Evolutionary conservation across 2,329 filamentous ascomycete species (phyloP).

Genomic region (Pseudocercospora pini-densiflorae): DNA sequence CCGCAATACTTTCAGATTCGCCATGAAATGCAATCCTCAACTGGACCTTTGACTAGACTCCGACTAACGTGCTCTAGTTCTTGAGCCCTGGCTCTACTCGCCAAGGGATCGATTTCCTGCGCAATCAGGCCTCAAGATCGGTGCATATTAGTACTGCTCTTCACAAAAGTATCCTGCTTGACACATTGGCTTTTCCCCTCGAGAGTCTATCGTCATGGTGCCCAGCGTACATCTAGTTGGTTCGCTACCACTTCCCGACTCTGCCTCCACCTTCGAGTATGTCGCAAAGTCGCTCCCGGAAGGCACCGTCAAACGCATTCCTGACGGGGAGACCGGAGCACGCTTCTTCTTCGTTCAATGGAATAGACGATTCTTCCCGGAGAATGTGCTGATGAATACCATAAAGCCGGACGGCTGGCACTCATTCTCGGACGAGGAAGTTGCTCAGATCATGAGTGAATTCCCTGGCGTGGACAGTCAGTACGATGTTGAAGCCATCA

Average conservation of each 20-base stretch:
- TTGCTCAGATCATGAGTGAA: neutral
- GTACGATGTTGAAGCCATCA: constrained; percentile 40
- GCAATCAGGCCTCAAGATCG: too few relatives aligned
- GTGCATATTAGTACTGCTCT: too few relatives aligned
- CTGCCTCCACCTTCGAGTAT: neutral
- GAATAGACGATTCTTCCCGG: constrained; percentile 4
- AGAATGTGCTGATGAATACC: neutral
- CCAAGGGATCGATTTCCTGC: too few relatives aligned
- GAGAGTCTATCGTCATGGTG: neutral
- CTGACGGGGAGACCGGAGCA: constrained; percentile 47
- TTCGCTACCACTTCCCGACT: constrained; percentile 4
- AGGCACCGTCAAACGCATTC: constrained; percentile 19
- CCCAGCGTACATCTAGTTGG: neutral
- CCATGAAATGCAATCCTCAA: too few relatives aligned
- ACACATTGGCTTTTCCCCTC: too few relatives aligned
- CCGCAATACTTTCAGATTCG: too few relatives aligned
- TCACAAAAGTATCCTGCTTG: too few relatives aligned
- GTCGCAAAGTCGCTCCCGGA: neutral
- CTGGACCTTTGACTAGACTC: too few relatives aligned
- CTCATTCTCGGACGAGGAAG: neutral
- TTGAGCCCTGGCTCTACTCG: too few relatives aligned
- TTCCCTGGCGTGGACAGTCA: constrained; percentile 29
- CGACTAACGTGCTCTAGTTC: too few relatives aligned
- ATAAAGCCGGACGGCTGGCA: neutral
- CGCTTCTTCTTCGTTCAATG: constrained; percentile 41